Evolutionary conservation across 1,139 yeast species (phyloP), one percentile per base, ranked within the genome.

Genomic region (Sugiyamaella sp.): DNA sequence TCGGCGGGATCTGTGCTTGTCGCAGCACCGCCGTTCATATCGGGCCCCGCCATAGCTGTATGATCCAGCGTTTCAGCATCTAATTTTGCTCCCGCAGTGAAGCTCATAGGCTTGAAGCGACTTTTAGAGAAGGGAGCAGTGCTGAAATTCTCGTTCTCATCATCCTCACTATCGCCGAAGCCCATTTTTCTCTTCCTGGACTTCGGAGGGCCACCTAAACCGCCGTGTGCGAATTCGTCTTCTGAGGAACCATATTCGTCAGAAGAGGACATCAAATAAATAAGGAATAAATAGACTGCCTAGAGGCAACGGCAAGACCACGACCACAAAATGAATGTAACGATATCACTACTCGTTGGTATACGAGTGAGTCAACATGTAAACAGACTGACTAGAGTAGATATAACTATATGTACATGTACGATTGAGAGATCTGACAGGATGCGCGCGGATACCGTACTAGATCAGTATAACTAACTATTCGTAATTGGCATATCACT

Each of bases 71-170:
- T 44, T 33, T 44, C 48, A 2, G 37, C 25, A 8, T 32, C 46
- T 14, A 49, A 14, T 2, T 38, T 37, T 8, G 48, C 27, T 9
- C 54, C 54, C 20, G 41, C 21, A 4, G 49, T 45, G 33, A 51
- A 51, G 32, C 49, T 46, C 49, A 46, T 49, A 4, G 48, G 42
- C 27, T 35, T 38, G 25, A 39, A 50, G 20, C 41, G 40, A n/a
- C 32, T 27, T 29, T 29, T 29, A 12, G 27, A 27, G 2, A 20
- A 29, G 22, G 12, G 38, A 19, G 29, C 35, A 24, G 14, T 17
- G n/a, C 38, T 6, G 22, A 5, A 25, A 3, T 14, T 16, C 4
- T 37, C 37, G 14, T 47, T 29, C 12, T 27, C 32, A n/a, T 22
- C 33, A 5, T 42, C 52, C 2, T 37, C 50, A 9, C 21, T 38